phyloP scores from a whole-genome alignment of 2,329 filamentous ascomycete genomes.

The Pezicula rhizophila region DNA sequence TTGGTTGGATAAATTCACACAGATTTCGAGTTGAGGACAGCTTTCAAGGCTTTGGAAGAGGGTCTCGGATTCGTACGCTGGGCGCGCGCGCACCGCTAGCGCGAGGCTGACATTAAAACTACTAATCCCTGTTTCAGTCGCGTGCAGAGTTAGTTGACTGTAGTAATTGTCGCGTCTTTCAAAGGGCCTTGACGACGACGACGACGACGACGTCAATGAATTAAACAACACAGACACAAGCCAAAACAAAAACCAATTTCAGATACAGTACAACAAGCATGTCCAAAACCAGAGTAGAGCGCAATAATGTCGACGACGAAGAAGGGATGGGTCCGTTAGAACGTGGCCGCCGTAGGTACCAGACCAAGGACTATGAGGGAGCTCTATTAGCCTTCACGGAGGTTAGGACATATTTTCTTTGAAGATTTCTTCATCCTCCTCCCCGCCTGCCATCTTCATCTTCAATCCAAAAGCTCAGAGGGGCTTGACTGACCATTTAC shows the following conservation, averaged over 20 bases:
- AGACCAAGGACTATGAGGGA: conserved; percentile 20
- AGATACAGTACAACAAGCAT: background rate
- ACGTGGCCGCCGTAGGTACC: conserved; percentile 22
- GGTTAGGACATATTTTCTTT: conserved; percentile 3
- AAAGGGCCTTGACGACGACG: background rate
- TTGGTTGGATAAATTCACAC: background rate
- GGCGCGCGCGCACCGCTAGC: background rate
- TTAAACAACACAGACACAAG: background rate
- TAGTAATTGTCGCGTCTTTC: background rate
- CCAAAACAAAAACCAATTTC: background rate
- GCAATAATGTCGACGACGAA: conserved; percentile 5
- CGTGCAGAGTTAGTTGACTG: too few relatives aligned
- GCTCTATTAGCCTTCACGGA: conserved; percentile 19
- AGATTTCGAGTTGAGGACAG: background rate
- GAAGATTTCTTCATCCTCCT: too few relatives aligned
- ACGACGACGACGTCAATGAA: background rate
- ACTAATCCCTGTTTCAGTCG: background rate
- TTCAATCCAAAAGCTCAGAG: too few relatives aligned
- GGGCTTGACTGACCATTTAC: background rate
- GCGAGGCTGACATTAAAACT: background rate
- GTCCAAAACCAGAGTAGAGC: background rate
- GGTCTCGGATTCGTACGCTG: background rate
- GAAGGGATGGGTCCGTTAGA: conserved; percentile 21
- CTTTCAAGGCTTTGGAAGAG: background rate
- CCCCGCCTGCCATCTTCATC: too few relatives aligned